phyloP scores from a whole-genome alignment of 1,139 yeast species.

The Taphrina pruni region DNA sequence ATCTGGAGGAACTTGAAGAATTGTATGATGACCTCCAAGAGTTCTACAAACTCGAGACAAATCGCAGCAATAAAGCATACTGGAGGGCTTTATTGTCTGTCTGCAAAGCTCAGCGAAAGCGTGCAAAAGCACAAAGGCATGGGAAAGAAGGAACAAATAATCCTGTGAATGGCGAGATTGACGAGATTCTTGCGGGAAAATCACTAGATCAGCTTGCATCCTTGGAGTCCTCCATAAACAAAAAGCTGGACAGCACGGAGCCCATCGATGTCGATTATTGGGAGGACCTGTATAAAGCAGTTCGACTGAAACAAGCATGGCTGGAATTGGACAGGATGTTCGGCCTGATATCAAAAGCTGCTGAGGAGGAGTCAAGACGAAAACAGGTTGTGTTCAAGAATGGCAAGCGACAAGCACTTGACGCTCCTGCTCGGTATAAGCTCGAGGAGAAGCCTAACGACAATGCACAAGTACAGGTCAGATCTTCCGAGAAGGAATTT shows the following conservation, averaged over 20 bases:
- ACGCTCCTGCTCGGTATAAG: slow-evolving; percentile 23
- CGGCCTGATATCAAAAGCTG: slow-evolving; percentile 44
- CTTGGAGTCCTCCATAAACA: slow-evolving; percentile 48
- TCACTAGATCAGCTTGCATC: slow-evolving; percentile 48
- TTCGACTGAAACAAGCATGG: slow-evolving; percentile 48
- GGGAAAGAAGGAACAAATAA: slow-evolving; percentile 35
- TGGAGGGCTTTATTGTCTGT: slow-evolving; percentile 47
- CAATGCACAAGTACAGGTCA: not conserved
- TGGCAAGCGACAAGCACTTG: slow-evolving; percentile 28
- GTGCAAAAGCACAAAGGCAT: slow-evolving; percentile 8
- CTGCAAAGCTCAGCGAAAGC: slow-evolving; percentile 41
- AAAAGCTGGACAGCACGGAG: slow-evolving; percentile 47
- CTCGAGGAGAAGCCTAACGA: slow-evolving; percentile 6
- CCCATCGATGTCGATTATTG: slow-evolving; percentile 51
- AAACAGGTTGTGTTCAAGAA: slow-evolving; percentile 29
- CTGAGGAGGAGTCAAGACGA: slow-evolving; percentile 43
- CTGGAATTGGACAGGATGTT: slow-evolving; percentile 46
- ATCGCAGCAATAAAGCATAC: slow-evolving; percentile 45
- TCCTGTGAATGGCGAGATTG: slow-evolving; percentile 50
- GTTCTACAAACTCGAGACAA: slow-evolving; percentile 46
- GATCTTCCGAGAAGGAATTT: slow-evolving; percentile 31
- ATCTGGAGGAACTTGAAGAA: slow-evolving; percentile 44
- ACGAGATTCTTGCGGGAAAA: slow-evolving; percentile 49
- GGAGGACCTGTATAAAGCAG: slow-evolving; percentile 49
- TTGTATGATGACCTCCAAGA: slow-evolving; percentile 46